Conservation (phyloP, 2,329 filamentous ascomycete genomes). For the Aspergillus intermedius region DNA sequence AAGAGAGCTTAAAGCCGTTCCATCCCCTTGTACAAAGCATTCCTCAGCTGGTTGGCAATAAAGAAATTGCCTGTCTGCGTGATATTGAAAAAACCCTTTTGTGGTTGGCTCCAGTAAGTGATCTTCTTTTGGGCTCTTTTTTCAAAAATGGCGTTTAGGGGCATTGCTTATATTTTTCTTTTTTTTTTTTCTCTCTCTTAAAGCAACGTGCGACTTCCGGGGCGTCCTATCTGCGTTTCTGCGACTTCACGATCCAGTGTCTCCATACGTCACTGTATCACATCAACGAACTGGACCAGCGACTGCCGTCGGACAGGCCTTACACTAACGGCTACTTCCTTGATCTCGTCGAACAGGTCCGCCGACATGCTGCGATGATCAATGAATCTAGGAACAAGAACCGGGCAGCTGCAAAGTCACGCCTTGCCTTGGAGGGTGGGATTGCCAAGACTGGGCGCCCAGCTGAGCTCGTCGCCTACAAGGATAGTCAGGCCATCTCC, state of each 20-base stretch:
- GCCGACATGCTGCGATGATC: constrained; percentile 79
- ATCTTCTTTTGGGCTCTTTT: constrained; percentile 40
- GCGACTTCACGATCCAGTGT: constrained; percentile 81
- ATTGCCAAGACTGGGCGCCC: constrained; percentile 74
- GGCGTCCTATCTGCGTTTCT: constrained; percentile 77
- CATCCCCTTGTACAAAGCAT: constrained; percentile 72
- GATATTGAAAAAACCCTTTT: constrained; percentile 92
- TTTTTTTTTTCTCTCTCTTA: constrained; percentile 51
- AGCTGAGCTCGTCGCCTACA: constrained; percentile 75
- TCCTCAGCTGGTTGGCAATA: constrained; percentile 70
- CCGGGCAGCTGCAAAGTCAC: constrained; percentile 49
- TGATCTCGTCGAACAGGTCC: constrained; percentile 90
- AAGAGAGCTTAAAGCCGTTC: constrained; percentile 69
- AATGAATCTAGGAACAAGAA: constrained; percentile 65
- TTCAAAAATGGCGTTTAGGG: constrained; percentile 48
- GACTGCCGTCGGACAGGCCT: constrained; percentile 74
- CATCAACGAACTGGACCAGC: constrained; percentile 79
- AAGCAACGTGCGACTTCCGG: constrained; percentile 68
- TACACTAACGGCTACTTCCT: constrained; percentile 97
- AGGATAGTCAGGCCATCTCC: constrained; percentile 72
- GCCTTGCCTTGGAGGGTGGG: constrained; percentile 74
- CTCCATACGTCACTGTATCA: constrained; percentile 83
- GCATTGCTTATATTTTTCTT: constrained; percentile 61
- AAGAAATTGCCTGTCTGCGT: constrained; percentile 82
- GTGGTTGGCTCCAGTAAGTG: constrained; percentile 89